These are phyloP conservation scores for Dendrothele bispora DNA, from an alignment of 768 basidiomycete species.

Conservation along the genomic window DNA sequence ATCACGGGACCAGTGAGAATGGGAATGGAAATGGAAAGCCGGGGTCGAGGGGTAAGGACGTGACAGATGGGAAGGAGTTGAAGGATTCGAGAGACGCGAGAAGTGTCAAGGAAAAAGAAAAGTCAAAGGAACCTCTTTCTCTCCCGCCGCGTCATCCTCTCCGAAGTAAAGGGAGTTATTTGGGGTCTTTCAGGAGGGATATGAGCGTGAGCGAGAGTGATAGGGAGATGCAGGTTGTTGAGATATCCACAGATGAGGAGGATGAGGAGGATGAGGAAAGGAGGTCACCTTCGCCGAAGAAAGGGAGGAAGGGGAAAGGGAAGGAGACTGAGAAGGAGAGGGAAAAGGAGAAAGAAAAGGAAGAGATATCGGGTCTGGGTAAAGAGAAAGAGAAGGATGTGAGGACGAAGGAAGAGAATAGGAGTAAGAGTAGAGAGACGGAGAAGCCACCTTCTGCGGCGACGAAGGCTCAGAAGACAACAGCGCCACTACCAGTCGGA, in stretches of 20 bases:
- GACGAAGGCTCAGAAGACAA: conserved; percentile 3
- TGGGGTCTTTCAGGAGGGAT: no score
- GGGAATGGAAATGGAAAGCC: no score
- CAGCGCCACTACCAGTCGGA: no score
- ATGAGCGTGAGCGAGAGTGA: conserved; percentile 4
- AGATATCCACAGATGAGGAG: conserved; percentile 43
- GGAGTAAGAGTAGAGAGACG: background rate
- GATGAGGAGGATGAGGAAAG: conserved; percentile 21
- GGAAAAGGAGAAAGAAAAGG: background rate
- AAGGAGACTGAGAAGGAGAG: background rate
- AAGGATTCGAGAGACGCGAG: conserved; percentile 1
- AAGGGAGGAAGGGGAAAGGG: background rate
- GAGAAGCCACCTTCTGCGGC: background rate
- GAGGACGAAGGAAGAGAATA: conserved; percentile 1
- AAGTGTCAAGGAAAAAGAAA: no score
- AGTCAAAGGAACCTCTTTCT: no score
- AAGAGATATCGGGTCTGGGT: conserved; percentile 5
- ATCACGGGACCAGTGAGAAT: no score
- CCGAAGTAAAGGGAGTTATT: no score
- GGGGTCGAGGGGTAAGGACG: no score
- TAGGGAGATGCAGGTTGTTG: conserved; percentile 35
- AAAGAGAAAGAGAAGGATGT: conserved; percentile 7
- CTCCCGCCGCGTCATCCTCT: no score
- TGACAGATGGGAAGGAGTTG: conserved; percentile 3
- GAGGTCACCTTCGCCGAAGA: background rate